Base-by-base conservation (phyloP, 2,329 filamentous ascomycete genomes). In the Pezicula carpinea region DNA sequence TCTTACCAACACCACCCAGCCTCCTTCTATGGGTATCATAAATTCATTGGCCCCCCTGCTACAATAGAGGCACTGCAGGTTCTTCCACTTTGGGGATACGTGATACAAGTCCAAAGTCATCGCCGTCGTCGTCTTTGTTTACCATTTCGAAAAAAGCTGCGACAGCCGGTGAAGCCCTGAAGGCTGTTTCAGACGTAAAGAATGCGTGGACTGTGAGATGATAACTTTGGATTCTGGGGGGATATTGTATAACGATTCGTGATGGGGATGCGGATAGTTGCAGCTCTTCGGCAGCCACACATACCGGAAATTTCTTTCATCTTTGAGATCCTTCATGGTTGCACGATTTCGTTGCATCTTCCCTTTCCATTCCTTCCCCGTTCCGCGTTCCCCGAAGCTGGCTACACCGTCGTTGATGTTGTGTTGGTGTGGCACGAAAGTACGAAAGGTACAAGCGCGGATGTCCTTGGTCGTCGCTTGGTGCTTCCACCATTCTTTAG, bases 181-280 rank as follows among this genome's bases (percentile, higher is more conserved):
- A 18, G 17, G 15, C 13, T 38, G 58, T 62, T 57, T 61, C 59
- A 62, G 53, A 55, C 52, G 43, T 51, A 46, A 50, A 48, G 58
- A 60, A 61, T 57, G 53, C 53, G 58, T 60, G 57, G 58, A 57
- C 10, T 40, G n/a, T 22, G 53, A 19, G 40, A 53, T 46, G 50
- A 45, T 32, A 41, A 18, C 41, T 39, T 51, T 47, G 43, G 43
- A 53, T 49, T 47, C 47, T 39, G 49, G 39, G 49, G 46, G 50
- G 48, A 36, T 32, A 45, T 47, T 47, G 49, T 54, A 49, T 46
- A 49, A 55, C 52, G 39, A 31, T 50, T 46, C 53, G 53, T 53
- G 44, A 53, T 43, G 34, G 39, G 48, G 43, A 39, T 32, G 44
- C 54, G 57, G 55, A n/a, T 38, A n/a, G 21, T 39, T 54, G 58